A percentile compares a stretch with the other conserved stretches of the same genome.
phyloP scores from a whole-genome alignment of 129 eudicot genomes.

The Ambrosia trifida region DNA sequence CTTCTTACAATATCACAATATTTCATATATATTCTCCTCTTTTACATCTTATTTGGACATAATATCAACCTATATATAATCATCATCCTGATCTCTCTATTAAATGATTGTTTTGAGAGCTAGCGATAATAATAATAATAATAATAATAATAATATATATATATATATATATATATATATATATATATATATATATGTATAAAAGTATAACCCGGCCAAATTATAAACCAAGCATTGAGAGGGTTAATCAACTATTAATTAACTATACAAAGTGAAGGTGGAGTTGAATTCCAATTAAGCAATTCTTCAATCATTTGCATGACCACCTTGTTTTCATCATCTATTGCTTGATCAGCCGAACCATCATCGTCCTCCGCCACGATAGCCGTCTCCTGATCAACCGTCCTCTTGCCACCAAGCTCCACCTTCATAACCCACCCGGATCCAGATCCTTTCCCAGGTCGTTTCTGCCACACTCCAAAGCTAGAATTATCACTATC shows the following conservation, averaged over 20 bases:
- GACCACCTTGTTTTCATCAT: conserved; percentile 39
- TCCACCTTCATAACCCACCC: conserved; percentile 75
- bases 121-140: too few relatives aligned
- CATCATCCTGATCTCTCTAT: not conserved
- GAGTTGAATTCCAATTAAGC: conserved; percentile 49
- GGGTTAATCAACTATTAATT: conserved; percentile 10
- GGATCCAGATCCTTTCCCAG: conserved; percentile 58
- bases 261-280: conserved; percentile 40
- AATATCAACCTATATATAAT: not conserved
- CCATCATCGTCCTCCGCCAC: conserved; percentile 22
- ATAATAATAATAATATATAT: too few relatives aligned
- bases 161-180: too few relatives aligned
- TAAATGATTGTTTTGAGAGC: not conserved
- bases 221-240: not conserved
- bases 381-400: not conserved
- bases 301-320: conserved; percentile 55
- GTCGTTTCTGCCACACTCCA: conserved; percentile 80
- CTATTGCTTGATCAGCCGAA: conserved; percentile 24
- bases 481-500: conserved; percentile 64
- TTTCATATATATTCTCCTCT: not conserved
- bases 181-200: too few relatives aligned
- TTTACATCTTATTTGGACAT: not conserved
- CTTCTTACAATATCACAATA: not conserved
- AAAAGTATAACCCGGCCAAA: too few relatives aligned
- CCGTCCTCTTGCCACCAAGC: conserved; percentile 39